Evolutionary conservation across 768 basidiomycete species (phyloP).

Genomic region (Podaxis sp.): DNA sequence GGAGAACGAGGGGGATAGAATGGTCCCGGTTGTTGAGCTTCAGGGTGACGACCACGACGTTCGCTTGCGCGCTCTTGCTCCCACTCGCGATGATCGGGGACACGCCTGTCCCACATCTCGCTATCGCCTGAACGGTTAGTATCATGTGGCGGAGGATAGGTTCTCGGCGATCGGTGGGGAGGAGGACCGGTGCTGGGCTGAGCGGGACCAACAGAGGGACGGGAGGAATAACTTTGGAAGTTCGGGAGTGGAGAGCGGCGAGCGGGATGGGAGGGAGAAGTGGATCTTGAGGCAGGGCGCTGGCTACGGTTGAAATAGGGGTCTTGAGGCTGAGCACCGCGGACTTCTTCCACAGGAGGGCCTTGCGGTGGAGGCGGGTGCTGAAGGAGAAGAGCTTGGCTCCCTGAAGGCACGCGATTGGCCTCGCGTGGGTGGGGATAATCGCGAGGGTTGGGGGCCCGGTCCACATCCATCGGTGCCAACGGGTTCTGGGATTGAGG

Average conservation of each 20-base stretch:
- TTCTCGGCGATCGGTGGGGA: slow-evolving; percentile 60
- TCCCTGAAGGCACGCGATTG: slow-evolving; percentile 52
- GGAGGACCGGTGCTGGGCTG: slow-evolving; percentile 38
- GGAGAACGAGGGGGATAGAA: slow-evolving; percentile 45
- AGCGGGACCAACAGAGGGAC: slow-evolving; percentile 51
- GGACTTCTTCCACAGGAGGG: slow-evolving; percentile 51
- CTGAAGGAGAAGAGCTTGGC: slow-evolving; percentile 59
- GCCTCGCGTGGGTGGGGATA: slow-evolving; percentile 50
- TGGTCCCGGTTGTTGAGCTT: slow-evolving; percentile 27
- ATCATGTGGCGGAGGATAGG: slow-evolving; percentile 55
- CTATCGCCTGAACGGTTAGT: slow-evolving; percentile 43
- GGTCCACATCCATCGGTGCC: slow-evolving; percentile 78
- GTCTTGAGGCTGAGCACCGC: slow-evolving; percentile 42
- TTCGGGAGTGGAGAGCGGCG: slow-evolving; percentile 54
- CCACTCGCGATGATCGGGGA: slow-evolving; percentile 52
- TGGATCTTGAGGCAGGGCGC: slow-evolving; percentile 55
- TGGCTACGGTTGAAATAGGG: slow-evolving; percentile 51
- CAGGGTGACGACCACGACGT: slow-evolving; percentile 41
- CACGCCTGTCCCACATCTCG: slow-evolving; percentile 58
- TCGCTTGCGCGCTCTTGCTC: slow-evolving; percentile 35
- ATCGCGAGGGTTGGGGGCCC: slow-evolving; percentile 54
- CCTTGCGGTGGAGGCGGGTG: slow-evolving; percentile 66
- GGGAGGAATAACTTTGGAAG: slow-evolving; percentile 47
- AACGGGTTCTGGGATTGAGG: slow-evolving; percentile 64
- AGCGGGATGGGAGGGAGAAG: slow-evolving; percentile 45